phyloP scores from a whole-genome alignment of 164 flowering plant species.

The Dillenia suffruticosa region DNA sequence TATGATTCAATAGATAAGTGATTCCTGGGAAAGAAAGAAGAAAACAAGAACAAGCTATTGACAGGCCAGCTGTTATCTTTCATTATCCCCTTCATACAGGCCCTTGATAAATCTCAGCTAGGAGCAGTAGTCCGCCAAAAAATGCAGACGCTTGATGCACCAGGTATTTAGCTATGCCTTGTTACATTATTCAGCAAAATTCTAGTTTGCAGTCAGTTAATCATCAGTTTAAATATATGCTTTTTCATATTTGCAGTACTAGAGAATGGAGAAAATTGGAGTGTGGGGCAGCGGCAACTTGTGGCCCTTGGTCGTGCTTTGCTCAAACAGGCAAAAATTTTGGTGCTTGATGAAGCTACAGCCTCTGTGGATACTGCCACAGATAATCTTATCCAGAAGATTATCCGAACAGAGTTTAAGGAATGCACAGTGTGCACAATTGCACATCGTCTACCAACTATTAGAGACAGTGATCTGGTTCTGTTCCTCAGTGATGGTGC shows the following conservation, averaged over 20 bases:
- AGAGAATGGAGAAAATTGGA: slow-evolving; percentile 99
- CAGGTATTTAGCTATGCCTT: slow-evolving; percentile 41
- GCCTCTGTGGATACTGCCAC: slow-evolving; percentile 97
- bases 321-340: slow-evolving; percentile 82
- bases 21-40: no score
- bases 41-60: no score
- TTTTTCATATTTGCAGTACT: slow-evolving; percentile 45
- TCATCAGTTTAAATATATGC: no score
- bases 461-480: slow-evolving; percentile 93
- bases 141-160: slow-evolving; percentile 78
- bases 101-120: slow-evolving; percentile 93
- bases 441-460: slow-evolving; percentile 98
- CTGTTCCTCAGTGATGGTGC: slow-evolving; percentile 96
- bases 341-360: slow-evolving; percentile 97
- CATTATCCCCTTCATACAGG: slow-evolving; percentile 36
- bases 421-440: slow-evolving; percentile 94
- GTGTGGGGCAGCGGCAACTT: slow-evolving; percentile 97
- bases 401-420: slow-evolving; percentile 79
- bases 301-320: slow-evolving; percentile 91
- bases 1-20: no score
- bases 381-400: slow-evolving; percentile 91
- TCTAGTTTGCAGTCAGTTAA: no score
- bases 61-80: no score
- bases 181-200: background rate
- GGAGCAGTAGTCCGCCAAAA: slow-evolving; percentile 75